Percentiles rank a stretch among this genome's conserved stretches.
phyloP scores from a whole-genome alignment of 495 filamentous ascomycete species.

The Barbatosphaeria neglecta region DNA sequence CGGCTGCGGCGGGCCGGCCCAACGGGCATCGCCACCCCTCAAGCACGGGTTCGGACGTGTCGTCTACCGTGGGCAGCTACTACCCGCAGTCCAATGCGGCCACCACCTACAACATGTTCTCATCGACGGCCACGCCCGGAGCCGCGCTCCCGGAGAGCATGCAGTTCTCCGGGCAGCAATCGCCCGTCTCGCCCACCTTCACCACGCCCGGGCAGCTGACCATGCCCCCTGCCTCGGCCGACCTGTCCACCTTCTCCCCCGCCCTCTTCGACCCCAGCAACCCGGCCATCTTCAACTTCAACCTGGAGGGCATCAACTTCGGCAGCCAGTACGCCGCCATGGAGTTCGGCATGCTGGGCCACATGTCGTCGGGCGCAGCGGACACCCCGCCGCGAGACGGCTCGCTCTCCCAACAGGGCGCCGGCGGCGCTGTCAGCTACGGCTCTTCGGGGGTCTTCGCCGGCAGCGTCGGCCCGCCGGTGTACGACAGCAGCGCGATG shows the following conservation, averaged over 20 bases:
- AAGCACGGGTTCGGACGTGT: constrained; percentile 18
- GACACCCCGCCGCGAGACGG: constrained; percentile 64
- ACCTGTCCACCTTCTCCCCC: constrained; percentile 36
- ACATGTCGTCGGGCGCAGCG: constrained; percentile 79
- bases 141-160: constrained; percentile 30
- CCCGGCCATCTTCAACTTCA: constrained; percentile 84
- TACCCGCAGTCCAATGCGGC: constrained; percentile 25
- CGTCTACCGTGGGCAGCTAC: constrained; percentile 19
- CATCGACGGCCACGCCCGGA: constrained; percentile 12
- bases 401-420: constrained; percentile 22
- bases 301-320: constrained; percentile 87
- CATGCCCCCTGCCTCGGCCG: constrained; percentile 17
- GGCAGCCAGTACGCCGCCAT: constrained; percentile 88
- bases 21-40: constrained; percentile 19
- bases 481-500: constrained; percentile 27
- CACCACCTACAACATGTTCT: constrained; percentile 20
- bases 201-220: constrained; percentile 16
- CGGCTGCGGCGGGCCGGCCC: constrained; percentile 18
- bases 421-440: constrained; percentile 28
- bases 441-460: constrained; percentile 29
- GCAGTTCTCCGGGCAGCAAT: constrained; percentile 50
- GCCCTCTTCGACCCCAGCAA: constrained; percentile 80
- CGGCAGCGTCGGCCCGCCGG: constrained; percentile 29
- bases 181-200: constrained; percentile 59
- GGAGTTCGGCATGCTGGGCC: constrained; percentile 88